Percentiles rank a stretch among this genome's conserved stretches.
These are phyloP conservation scores for Coniochaeta sp. DNA, from an alignment of 2,329 filamentous ascomycete species.

Conservation along the genomic window DNA sequence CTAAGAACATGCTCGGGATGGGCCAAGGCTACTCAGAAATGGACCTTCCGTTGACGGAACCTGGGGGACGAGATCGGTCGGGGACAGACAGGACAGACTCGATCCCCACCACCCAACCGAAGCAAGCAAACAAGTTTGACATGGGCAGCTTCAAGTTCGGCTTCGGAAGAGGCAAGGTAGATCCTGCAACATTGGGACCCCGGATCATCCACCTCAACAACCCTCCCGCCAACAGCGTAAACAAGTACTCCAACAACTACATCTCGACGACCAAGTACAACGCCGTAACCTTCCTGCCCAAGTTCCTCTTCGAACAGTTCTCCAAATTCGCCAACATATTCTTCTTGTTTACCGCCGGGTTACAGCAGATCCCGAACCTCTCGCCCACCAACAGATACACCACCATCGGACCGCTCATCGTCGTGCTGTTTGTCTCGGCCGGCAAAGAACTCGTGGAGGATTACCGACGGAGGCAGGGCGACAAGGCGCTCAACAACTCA, in stretches of 20 bases:
- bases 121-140: constrained; percentile 51
- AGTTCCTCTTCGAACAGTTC: constrained; percentile 97
- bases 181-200: constrained; percentile 86
- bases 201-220: constrained; percentile 96
- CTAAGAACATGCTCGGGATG: constrained; percentile 89
- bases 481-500: constrained; percentile 81
- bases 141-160: constrained; percentile 85
- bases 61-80: constrained; percentile 37
- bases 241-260: constrained; percentile 94
- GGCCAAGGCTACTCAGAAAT: constrained; percentile 89
- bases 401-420: constrained; percentile 85
- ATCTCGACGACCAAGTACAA: constrained; percentile 99
- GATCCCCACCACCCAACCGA: constrained; percentile 14
- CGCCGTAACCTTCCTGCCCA: constrained; percentile 82
- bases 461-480: constrained; percentile 79
- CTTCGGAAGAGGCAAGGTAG: constrained; percentile 74
- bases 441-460: constrained; percentile 94
- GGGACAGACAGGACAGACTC: constrained; percentile 32
- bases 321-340: constrained; percentile 99
- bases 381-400: constrained; percentile 95
- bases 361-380: constrained; percentile 93
- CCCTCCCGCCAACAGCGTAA: constrained; percentile 77
- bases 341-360: constrained; percentile 91
- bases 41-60: constrained; percentile 89
- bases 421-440: constrained; percentile 90